Conservation (phyloP, 768 basidiomycete genomes). For the Lactarius hengduanensis region DNA sequence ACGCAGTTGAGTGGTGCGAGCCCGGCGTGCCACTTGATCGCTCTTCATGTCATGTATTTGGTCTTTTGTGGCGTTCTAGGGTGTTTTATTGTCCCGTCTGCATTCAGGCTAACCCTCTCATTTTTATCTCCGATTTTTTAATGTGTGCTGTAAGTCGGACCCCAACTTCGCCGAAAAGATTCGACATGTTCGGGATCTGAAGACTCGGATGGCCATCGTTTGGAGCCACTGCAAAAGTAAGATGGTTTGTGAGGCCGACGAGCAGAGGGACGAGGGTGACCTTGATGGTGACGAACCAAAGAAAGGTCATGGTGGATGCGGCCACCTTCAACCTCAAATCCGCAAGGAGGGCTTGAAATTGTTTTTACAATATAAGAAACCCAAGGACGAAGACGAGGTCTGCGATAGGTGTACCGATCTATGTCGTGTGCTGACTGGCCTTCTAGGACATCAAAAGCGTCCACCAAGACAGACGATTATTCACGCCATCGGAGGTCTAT, state of each 20-base stretch:
- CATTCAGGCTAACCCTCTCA: constrained; percentile 61
- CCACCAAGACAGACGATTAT: constrained; percentile 78
- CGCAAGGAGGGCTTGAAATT: constrained; percentile 95
- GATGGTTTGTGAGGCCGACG: constrained; percentile 85
- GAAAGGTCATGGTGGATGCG: constrained; percentile 96
- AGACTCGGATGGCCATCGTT: constrained; percentile 81
- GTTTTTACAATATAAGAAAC: constrained; percentile 90
- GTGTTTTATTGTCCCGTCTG: constrained; percentile 35
- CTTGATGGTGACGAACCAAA: constrained; percentile 69
- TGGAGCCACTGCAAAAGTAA: constrained; percentile 88
- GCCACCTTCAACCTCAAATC: constrained; percentile 84
- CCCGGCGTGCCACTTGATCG: constrained; percentile 57
- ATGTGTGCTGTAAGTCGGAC: constrained; percentile 62
- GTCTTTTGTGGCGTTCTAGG: constrained; percentile 25
- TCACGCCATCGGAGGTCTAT: constrained; percentile 87
- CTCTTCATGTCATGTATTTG: constrained; percentile 46
- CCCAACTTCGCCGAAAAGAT: constrained; percentile 83
- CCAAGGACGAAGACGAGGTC: constrained; percentile 96
- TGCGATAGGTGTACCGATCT: constrained; percentile 6
- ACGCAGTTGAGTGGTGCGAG: constrained; percentile 63
- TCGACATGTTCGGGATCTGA: constrained; percentile 82
- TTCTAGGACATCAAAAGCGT: constrained; percentile 72
- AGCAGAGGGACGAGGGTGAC: constrained; percentile 81
- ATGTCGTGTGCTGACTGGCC: constrained; percentile 19
- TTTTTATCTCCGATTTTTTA: constrained; percentile 35